Evolutionary conservation across 805 yeast species (phyloP), one percentile per base, ranked within the genome.

Genomic region (Teunomyces funiuensis): DNA sequence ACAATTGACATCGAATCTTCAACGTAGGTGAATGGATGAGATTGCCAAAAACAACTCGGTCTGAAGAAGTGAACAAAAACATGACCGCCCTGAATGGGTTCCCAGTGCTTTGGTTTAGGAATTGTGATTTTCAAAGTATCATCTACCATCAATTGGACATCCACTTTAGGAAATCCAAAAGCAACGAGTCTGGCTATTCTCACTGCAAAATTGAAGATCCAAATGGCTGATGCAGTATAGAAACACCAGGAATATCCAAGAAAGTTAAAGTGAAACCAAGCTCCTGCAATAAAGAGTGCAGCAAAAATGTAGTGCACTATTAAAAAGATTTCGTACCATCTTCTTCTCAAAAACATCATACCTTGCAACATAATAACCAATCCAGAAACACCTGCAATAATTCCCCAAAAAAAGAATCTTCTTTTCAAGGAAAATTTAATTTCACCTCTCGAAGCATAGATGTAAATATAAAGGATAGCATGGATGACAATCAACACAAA

Each of bases 21-120:
- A 2, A 33, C 45, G 34, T 50, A 45, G 6, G 63, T 56, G 45
- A 57, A 58, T 4, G 63, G 63, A 40, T 58, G 62, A 7, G 62
- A 55, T 37, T 58, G 62, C 62, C 63, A 60, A 52, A 60, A 58
- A 41, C 60, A 51, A n/a, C 53, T 45, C 19, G 58, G 49, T 28
- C 52, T 39, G 34, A 57, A 43, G 42, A 60, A 58, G 45, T 58
- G 54, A 22, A 58, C 47, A 44, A 46, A 58, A 4, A 57, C 51
- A 43, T 54, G 58, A 8, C 53, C 50, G 37, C 56, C 49, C 15
- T 61, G 57, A 37, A 46, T 36, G 54, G 37, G 17, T 6, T 67
- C 65, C 81, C 85, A 82, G 50, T 70, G 58, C 4, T 68, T 64
- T 1, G 86, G 82, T 30, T 69, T 73, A 14, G 74, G 74, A 9